A percentile compares a stretch with the other conserved stretches of the same genome.
Evolutionary conservation across 177 flowering plant species (phyloP).

Genomic region (Vitis hybrid): DNA sequence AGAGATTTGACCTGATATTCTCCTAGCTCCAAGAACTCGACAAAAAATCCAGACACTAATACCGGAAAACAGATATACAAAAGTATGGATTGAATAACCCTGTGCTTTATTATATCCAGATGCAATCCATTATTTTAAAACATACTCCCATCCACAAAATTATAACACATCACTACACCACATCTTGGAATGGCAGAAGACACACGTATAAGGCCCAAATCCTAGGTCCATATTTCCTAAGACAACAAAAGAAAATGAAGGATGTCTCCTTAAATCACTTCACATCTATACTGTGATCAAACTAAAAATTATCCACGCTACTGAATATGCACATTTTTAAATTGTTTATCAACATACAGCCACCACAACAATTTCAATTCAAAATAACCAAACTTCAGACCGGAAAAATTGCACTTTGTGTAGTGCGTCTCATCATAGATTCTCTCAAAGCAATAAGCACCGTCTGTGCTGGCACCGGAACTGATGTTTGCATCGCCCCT

Average conservation of each 20-base stretch:
- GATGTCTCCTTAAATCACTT: neutral
- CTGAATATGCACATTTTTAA: neutral
- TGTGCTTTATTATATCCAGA: too few species aligned
- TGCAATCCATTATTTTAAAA: too few species aligned
- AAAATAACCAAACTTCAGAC: constrained; percentile 30
- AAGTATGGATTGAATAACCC: too few species aligned
- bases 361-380: neutral
- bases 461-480: constrained; percentile 38
- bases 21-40: too few species aligned
- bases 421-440: constrained; percentile 64
- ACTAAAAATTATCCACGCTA: neutral
- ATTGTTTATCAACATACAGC: neutral
- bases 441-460: constrained; percentile 63
- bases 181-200: too few species aligned
- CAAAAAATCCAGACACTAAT: too few species aligned
- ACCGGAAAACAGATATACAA: too few species aligned
- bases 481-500: constrained; percentile 29
- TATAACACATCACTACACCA: too few species aligned
- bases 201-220: neutral
- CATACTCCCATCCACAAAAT: too few species aligned
- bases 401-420: constrained; percentile 48
- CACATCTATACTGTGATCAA: too few species aligned
- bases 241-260: neutral
- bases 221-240: neutral
- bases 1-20: too few species aligned